Evolutionary conservation across 352 stramenopile genomes (phyloP).

Genomic region (Lagenidium sp.): DNA sequence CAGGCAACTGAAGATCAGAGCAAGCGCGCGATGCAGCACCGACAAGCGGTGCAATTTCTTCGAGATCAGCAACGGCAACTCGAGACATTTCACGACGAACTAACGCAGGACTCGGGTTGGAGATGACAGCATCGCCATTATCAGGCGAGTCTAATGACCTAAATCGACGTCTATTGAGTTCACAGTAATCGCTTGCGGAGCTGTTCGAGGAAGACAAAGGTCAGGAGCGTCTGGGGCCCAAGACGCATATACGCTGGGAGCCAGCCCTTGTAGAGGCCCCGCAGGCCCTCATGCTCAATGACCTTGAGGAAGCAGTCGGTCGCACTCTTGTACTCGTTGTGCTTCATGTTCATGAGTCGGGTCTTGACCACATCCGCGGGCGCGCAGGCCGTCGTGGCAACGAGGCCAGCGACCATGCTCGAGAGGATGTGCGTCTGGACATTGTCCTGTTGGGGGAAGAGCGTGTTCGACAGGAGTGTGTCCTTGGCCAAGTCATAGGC

Average conservation of each 20-base stretch:
- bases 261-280: slow-evolving; percentile 80
- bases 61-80: slow-evolving; percentile 10
- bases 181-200: slow-evolving; percentile 61
- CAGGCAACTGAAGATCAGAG: slow-evolving; percentile 1
- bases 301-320: slow-evolving; percentile 80
- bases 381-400: slow-evolving; percentile 70
- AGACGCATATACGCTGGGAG: slow-evolving; percentile 78
- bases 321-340: slow-evolving; percentile 69
- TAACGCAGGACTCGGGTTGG: slow-evolving; percentile 13
- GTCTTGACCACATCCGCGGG: slow-evolving; percentile 79
- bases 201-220: slow-evolving; percentile 83
- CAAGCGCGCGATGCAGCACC: slow-evolving; percentile 4
- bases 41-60: slow-evolving; percentile 6
- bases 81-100: slow-evolving; percentile 8
- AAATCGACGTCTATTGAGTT: slow-evolving; percentile 2
- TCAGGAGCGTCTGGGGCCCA: slow-evolving; percentile 72
- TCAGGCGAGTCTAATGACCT: too few species aligned
- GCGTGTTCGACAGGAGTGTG: slow-evolving; percentile 31
- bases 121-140: too few species aligned
- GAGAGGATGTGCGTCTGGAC: slow-evolving; percentile 61
- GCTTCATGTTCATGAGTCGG: slow-evolving; percentile 78
- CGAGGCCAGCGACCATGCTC: slow-evolving; percentile 70
- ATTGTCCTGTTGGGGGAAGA: slow-evolving; percentile 45
- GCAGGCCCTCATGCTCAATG: slow-evolving; percentile 60
- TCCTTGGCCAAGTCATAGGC: slow-evolving; percentile 75